A percentile compares a stretch with the other conserved stretches of the same genome.
Evolutionary conservation across 208 protist genomes (phyloP).

Genomic region (Leishmania martiniquensis): DNA sequence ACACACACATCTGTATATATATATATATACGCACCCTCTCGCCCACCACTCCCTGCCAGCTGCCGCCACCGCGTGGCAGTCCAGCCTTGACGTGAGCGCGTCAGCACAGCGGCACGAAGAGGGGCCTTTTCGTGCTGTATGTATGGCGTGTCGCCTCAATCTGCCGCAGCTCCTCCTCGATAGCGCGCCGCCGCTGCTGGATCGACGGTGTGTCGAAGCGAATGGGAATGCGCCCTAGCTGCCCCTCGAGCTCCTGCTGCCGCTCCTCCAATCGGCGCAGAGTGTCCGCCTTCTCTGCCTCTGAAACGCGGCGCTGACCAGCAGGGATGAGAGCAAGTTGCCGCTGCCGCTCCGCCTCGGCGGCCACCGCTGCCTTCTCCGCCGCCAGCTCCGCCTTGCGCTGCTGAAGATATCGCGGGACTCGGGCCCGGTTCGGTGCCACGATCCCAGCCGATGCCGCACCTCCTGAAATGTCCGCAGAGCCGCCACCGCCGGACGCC

Average conservation of each 20-base stretch:
- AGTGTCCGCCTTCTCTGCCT: constrained; percentile 75
- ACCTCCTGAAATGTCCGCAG: neutral
- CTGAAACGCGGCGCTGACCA: constrained; percentile 79
- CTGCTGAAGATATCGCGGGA: constrained; percentile 78
- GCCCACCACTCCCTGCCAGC: neutral
- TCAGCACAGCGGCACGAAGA: constrained; percentile 73
- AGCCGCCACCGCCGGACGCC: neutral
- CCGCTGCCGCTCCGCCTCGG: constrained; percentile 52
- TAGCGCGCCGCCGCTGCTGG: constrained; percentile 49
- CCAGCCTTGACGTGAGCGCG: neutral
- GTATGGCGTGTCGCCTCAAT: constrained; percentile 68
- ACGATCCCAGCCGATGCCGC: neutral
- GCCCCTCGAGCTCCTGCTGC: constrained; percentile 72
- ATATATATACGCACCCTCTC: neutral
- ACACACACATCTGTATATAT: neutral
- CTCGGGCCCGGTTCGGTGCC: constrained; percentile 39
- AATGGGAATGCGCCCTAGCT: constrained; percentile 83
- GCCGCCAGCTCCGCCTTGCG: constrained; percentile 83
- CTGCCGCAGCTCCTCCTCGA: constrained; percentile 77
- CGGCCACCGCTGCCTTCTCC: constrained; percentile 64
- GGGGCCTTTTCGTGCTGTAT: constrained; percentile 63
- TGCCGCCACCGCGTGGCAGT: neutral
- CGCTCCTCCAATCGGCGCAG: constrained; percentile 54
- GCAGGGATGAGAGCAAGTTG: constrained; percentile 78
- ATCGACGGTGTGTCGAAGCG: constrained; percentile 85